Evolutionary conservation across 306 rosid species (phyloP).

Genomic region (Alnus glutinosa): DNA sequence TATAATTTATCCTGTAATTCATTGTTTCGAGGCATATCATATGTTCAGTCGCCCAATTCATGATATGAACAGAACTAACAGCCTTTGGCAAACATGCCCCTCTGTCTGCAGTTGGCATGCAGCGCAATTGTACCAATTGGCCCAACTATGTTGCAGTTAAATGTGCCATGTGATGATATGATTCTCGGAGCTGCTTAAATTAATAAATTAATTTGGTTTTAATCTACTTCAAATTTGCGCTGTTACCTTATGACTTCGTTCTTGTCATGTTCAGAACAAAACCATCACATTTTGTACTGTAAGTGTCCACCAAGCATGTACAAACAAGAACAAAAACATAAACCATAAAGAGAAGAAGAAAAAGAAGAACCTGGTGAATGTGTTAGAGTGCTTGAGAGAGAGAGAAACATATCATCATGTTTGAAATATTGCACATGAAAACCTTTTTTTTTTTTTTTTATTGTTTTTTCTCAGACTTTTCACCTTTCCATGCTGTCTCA

Average conservation of each 20-base stretch:
- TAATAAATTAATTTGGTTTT: background rate
- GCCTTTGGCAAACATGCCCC: background rate
- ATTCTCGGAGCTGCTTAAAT: background rate
- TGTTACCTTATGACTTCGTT: no score
- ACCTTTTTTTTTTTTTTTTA: slow-evolving; percentile 32
- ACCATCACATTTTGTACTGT: background rate
- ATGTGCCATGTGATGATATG: background rate
- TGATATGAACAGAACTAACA: background rate
- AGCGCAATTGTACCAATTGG: background rate
- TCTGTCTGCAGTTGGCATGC: background rate
- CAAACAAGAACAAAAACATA: background rate
- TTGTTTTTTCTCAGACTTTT: slow-evolving; percentile 31
- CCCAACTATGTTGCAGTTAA: background rate
- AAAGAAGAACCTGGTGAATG: background rate
- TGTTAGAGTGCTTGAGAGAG: no score
- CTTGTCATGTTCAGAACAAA: background rate
- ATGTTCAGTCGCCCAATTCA: background rate
- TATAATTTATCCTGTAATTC: background rate
- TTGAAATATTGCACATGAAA: slow-evolving; percentile 30
- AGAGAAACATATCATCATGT: slow-evolving; percentile 10
- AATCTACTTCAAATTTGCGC: background rate
- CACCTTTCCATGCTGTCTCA: slow-evolving; percentile 39
- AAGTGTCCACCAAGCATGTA: background rate
- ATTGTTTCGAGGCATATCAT: background rate
- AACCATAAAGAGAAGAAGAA: background rate